phyloP scores from a whole-genome alignment of 495 filamentous ascomycete species.

The Aspergillus sclerotiicarbonarius region DNA sequence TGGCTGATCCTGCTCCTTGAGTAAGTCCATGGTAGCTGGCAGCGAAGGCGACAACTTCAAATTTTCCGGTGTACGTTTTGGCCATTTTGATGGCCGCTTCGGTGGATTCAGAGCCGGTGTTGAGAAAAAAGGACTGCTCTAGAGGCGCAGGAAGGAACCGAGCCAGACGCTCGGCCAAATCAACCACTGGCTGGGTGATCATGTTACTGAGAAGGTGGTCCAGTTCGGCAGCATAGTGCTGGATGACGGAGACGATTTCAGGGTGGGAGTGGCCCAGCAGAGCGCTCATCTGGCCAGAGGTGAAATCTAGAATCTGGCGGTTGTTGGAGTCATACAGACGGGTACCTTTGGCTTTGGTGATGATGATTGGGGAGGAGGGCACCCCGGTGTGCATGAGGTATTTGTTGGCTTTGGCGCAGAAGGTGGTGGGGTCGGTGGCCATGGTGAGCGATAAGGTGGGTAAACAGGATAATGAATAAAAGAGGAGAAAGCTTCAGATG shows the following conservation, averaged over 20 bases:
- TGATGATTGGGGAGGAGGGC: constrained; percentile 26
- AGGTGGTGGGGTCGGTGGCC: constrained; percentile 13
- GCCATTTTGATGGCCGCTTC: constrained; percentile 57
- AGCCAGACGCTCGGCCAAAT: constrained; percentile 44
- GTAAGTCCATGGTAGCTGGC: constrained; percentile 56
- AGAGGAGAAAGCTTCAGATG: no score
- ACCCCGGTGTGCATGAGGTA: constrained; percentile 30
- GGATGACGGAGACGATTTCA: constrained; percentile 51
- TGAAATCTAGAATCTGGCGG: constrained; percentile 50
- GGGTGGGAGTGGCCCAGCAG: constrained; percentile 57
- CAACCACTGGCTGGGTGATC: constrained; percentile 51
- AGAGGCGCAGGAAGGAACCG: constrained; percentile 43
- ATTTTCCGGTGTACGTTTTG: constrained; percentile 55
- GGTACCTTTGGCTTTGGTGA: constrained; percentile 32
- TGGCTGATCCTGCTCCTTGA: constrained; percentile 37
- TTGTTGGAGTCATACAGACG: constrained; percentile 26
- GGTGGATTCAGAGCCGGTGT: constrained; percentile 53
- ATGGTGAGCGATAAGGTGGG: neutral
- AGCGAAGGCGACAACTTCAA: constrained; percentile 53
- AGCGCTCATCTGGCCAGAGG: constrained; percentile 56
- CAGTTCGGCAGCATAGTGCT: constrained; percentile 38
- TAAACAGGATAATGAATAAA: no score
- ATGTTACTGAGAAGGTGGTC: constrained; percentile 57
- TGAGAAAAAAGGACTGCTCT: constrained; percentile 54
- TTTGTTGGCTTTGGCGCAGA: constrained; percentile 23